Evolutionary conservation across 2,329 filamentous ascomycete genomes (phyloP).

Genomic region (Colletotrichum cordylinicola): DNA sequence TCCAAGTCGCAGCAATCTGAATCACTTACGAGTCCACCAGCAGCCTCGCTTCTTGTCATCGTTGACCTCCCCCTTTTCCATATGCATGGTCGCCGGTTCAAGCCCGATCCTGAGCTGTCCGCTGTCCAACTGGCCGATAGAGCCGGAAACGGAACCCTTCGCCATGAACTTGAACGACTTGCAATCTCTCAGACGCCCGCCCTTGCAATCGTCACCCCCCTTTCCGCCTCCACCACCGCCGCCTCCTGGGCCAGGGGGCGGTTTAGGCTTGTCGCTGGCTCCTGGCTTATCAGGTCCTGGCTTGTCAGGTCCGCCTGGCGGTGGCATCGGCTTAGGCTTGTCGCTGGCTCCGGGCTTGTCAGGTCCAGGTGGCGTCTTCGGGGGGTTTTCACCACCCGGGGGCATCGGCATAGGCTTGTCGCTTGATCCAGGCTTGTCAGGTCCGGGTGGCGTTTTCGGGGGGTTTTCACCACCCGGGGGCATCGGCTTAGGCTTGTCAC

Average conservation of each 20-base stretch:
- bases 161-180: constrained; percentile 57
- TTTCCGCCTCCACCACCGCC: not conserved
- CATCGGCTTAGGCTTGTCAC: not conserved
- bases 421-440: not conserved
- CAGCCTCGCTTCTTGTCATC: constrained; percentile 65
- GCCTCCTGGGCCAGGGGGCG: not conserved
- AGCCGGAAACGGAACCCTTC: constrained; percentile 53
- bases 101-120: constrained; percentile 65
- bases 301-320: not conserved
- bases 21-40: constrained; percentile 61
- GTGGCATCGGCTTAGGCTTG: not conserved
- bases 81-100: constrained; percentile 48
- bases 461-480: not conserved
- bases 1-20: not conserved
- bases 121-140: constrained; percentile 64
- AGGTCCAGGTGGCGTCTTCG: not conserved
- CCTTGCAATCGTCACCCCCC: not conserved
- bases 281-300: not conserved
- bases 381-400: too few species aligned
- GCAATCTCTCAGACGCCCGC: not conserved
- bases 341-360: not conserved
- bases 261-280: not conserved
- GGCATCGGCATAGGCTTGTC: not conserved
- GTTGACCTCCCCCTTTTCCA: constrained; percentile 54
- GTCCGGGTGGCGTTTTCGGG: not conserved